Percentiles rank a stretch among this genome's conserved stretches.
Evolutionary conservation across 371 early-diverging fungal species (phyloP).

Genomic region (Mucor plumbeus): DNA sequence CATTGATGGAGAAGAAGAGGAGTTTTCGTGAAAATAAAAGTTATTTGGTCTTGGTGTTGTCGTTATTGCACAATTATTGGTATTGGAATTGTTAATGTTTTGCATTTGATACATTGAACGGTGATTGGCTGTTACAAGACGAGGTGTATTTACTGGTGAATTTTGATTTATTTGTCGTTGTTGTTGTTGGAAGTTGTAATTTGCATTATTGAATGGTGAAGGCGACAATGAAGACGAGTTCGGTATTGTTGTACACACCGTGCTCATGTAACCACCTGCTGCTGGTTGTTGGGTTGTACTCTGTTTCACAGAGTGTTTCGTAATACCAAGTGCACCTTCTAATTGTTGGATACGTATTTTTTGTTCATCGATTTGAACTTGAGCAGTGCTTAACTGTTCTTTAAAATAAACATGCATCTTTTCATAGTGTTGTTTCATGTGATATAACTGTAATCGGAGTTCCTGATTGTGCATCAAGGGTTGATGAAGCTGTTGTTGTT

Average conservation of each 20-base stretch:
- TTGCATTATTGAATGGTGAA: background rate
- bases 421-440: slow-evolving; percentile 21
- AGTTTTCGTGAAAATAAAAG: slow-evolving; percentile 1
- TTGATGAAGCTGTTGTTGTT: slow-evolving; percentile 10
- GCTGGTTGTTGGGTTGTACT: slow-evolving; percentile 6
- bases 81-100: background rate
- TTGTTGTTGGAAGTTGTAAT: background rate
- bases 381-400: slow-evolving; percentile 20
- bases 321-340: slow-evolving; percentile 19
- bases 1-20: background rate
- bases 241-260: slow-evolving; percentile 14
- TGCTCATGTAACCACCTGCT: slow-evolving; percentile 19
- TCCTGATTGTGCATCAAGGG: slow-evolving; percentile 9
- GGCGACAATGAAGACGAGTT: background rate
- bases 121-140: background rate
- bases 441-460: slow-evolving; percentile 19
- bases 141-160: background rate
- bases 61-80: background rate
- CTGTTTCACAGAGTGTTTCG: slow-evolving; percentile 23
- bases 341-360: slow-evolving; percentile 24
- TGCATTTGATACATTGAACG: slow-evolving; percentile 7
- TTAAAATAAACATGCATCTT: slow-evolving; percentile 18
- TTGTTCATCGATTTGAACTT: slow-evolving; percentile 26
- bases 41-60: background rate
- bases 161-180: background rate